Evolutionary conservation across 352 stramenopile genomes (phyloP).

Genomic region (Pythium volutum): DNA sequence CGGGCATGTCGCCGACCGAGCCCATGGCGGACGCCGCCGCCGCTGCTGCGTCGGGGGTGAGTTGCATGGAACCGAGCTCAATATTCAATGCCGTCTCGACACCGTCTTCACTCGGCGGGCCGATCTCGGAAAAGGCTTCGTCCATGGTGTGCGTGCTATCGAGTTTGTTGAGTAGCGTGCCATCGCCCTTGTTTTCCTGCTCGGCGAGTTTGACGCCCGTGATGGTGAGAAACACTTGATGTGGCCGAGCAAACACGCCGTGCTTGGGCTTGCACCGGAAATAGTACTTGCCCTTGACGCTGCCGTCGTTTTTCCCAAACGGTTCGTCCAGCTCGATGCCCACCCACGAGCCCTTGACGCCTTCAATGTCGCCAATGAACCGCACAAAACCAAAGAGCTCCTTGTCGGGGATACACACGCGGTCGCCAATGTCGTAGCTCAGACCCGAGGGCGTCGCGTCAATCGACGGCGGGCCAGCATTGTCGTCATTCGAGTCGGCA

Average conservation of each 20-base stretch:
- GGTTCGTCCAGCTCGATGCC: slow-evolving; percentile 77
- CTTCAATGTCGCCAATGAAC: slow-evolving; percentile 67
- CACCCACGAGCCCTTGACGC: slow-evolving; percentile 70
- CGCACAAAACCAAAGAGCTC: slow-evolving; percentile 81
- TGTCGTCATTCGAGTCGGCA: slow-evolving; percentile 43
- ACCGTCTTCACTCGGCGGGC: slow-evolving; percentile 28
- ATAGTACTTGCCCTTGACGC: slow-evolving; percentile 76
- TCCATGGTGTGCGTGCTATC: slow-evolving; percentile 13
- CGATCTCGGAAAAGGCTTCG: slow-evolving; percentile 14
- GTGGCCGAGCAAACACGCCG: slow-evolving; percentile 72
- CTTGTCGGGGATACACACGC: slow-evolving; percentile 83
- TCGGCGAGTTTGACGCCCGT: slow-evolving; percentile 50
- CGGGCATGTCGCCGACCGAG: slow-evolving; percentile 28
- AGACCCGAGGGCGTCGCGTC: slow-evolving; percentile 21
- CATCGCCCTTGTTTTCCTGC: slow-evolving; percentile 38
- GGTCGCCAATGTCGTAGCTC: slow-evolving; percentile 62
- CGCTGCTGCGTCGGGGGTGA: slow-evolving; percentile 16
- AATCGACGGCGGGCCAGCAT: slow-evolving; percentile 10
- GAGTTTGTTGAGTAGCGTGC: neutral
- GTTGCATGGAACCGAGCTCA: slow-evolving; percentile 23
- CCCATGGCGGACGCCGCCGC: slow-evolving; percentile 24
- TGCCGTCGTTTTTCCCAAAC: slow-evolving; percentile 81
- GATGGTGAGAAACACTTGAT: slow-evolving; percentile 74
- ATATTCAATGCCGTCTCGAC: slow-evolving; percentile 28
- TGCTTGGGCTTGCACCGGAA: slow-evolving; percentile 78